phyloP scores from a whole-genome alignment of 768 basidiomycete genomes.

The Lactifluus hygrophoroides region DNA sequence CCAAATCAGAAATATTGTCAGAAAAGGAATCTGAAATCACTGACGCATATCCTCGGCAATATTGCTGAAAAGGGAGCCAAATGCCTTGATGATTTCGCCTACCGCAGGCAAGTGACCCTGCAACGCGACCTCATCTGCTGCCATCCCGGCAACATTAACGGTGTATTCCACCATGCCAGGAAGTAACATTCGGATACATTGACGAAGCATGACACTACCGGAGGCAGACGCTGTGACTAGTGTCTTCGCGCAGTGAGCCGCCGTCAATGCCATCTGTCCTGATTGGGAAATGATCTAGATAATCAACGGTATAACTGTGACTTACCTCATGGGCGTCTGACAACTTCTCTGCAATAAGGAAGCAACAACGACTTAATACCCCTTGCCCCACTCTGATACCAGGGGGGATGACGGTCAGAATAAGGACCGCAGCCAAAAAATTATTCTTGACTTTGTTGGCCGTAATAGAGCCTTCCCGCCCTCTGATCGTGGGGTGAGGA shows the following conservation, averaged over 20 bases:
- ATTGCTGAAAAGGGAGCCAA: slow-evolving; percentile 27
- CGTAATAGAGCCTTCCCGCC: slow-evolving; percentile 68
- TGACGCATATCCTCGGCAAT: slow-evolving; percentile 19
- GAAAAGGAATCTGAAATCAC: background rate
- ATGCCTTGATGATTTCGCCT: slow-evolving; percentile 76
- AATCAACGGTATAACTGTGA: background rate
- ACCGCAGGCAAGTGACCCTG: slow-evolving; percentile 55
- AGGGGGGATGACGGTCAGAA: slow-evolving; percentile 71
- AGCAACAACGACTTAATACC: slow-evolving; percentile 78
- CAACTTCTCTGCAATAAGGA: slow-evolving; percentile 74
- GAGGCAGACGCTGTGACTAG: slow-evolving; percentile 63
- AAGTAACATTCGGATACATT: slow-evolving; percentile 62
- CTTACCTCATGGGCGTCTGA: slow-evolving; percentile 59
- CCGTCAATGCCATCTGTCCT: slow-evolving; percentile 65
- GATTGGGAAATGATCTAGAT: background rate
- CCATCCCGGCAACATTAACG: slow-evolving; percentile 53
- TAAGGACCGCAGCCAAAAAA: slow-evolving; percentile 74
- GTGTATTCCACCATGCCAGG: slow-evolving; percentile 79
- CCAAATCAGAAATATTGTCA: background rate
- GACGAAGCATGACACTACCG: slow-evolving; percentile 57
- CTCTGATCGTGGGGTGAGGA: slow-evolving; percentile 36
- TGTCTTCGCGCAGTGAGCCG: slow-evolving; percentile 85
- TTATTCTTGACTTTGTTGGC: slow-evolving; percentile 86
- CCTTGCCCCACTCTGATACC: slow-evolving; percentile 59
- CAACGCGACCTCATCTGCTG: slow-evolving; percentile 47